Evolutionary conservation across 2,329 filamentous ascomycete genomes (phyloP).

Genomic region (Aspergillus costaricaensis): DNA sequence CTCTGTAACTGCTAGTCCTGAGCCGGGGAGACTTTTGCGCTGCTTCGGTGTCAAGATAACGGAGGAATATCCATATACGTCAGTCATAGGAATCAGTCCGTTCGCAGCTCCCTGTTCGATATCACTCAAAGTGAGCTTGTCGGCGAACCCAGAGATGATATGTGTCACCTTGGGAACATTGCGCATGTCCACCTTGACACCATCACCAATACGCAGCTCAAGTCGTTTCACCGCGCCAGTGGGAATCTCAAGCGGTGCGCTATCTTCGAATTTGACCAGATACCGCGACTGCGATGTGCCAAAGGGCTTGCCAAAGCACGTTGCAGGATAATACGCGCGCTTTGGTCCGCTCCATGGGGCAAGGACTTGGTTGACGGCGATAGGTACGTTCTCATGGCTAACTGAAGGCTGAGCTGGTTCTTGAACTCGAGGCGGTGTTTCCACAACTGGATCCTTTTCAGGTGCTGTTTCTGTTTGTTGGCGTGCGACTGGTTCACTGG

Average conservation of each 20-base stretch:
- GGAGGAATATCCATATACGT: conserved; percentile 47
- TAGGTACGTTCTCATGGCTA: conserved; percentile 22
- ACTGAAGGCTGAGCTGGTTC: background rate
- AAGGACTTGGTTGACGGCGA: conserved; percentile 57
- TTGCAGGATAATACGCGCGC: conserved; percentile 61
- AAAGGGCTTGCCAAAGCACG: conserved; percentile 53
- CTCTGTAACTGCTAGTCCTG: conserved; percentile 30
- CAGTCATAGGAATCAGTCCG: conserved; percentile 37
- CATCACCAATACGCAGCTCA: conserved; percentile 48
- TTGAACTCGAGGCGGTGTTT: background rate
- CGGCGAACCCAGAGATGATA: conserved; percentile 45
- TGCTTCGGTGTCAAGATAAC: conserved; percentile 46
- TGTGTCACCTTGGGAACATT: conserved; percentile 47
- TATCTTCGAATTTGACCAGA: conserved; percentile 50
- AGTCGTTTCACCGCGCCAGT: conserved; percentile 45
- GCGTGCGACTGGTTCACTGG: background rate
- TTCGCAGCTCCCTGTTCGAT: conserved; percentile 25
- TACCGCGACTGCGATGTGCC: conserved; percentile 44
- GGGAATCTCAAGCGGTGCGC: conserved; percentile 42
- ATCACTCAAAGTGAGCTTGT: conserved; percentile 36
- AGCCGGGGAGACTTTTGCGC: conserved; percentile 43
- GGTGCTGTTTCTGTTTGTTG: conserved; percentile 17
- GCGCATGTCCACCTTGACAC: conserved; percentile 49
- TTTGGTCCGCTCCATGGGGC: conserved; percentile 60
- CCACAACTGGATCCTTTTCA: conserved; percentile 5